Conservation (phyloP, 805 yeast species). For the Diddensiella transvaalensis region DNA sequence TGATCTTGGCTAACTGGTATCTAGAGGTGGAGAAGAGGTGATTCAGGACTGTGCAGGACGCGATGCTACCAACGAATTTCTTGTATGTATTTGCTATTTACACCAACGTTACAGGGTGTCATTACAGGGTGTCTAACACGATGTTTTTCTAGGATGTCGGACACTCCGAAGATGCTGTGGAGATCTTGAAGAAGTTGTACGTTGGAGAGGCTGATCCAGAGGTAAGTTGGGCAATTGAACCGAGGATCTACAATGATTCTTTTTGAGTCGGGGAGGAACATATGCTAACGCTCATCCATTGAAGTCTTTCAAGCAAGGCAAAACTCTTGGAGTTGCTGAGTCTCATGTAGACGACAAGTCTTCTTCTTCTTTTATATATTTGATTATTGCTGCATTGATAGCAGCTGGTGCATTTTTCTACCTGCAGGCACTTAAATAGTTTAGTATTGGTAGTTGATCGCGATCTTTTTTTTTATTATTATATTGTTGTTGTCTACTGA, state of each 20-base stretch:
- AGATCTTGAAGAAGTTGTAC: constrained; percentile 59
- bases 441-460: not conserved
- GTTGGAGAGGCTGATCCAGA: constrained; percentile 74
- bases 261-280: too few species aligned
- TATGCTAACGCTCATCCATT: too few species aligned
- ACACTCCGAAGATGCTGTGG: constrained; percentile 94
- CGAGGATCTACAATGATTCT: too few species aligned
- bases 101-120: too few species aligned
- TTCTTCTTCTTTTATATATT: constrained; percentile 25
- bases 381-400: constrained; percentile 31
- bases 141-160: constrained; percentile 77
- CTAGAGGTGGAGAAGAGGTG: constrained; percentile 75
- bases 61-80: constrained; percentile 68
- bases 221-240: constrained; percentile 31
- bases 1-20: not conserved
- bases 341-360: constrained; percentile 21
- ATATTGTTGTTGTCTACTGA: too few species aligned
- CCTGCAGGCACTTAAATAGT: constrained; percentile 4
- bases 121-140: too few species aligned
- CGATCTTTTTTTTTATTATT: not conserved
- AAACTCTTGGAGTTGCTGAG: constrained; percentile 19
- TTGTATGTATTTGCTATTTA: not conserved
- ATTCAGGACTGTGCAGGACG: constrained; percentile 74
- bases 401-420: constrained; percentile 36
- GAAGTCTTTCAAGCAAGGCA: constrained; percentile 12